phyloP scores from a whole-genome alignment of 2,329 filamentous ascomycete species.

The Aspergillus quadricinctus region DNA sequence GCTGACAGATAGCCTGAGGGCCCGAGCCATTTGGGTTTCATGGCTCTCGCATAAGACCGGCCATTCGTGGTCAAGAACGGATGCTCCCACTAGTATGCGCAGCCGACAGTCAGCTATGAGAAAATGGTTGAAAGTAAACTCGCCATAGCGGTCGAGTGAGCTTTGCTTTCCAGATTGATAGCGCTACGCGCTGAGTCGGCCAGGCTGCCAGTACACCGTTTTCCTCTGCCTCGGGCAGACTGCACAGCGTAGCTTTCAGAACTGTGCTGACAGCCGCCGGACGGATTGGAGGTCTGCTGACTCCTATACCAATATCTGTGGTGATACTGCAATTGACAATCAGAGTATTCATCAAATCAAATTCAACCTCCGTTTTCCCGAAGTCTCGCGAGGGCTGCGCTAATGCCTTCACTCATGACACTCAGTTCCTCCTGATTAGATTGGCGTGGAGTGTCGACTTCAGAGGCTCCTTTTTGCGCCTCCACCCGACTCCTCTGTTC shows the following conservation, averaged over 20 bases:
- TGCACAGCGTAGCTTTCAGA: neutral
- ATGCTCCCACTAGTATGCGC: neutral
- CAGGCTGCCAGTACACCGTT: neutral
- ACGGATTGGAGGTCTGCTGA: neutral
- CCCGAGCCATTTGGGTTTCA: neutral
- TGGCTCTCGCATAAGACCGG: neutral
- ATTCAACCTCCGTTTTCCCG: conserved; percentile 35
- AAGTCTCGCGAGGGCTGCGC: conserved; percentile 55
- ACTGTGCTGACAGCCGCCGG: neutral
- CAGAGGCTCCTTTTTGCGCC: conserved; percentile 15
- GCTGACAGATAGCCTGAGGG: neutral
- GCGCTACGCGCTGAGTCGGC: neutral
- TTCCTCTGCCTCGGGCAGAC: neutral
- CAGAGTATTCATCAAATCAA: neutral
- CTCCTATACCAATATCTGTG: neutral
- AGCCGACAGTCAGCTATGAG: neutral
- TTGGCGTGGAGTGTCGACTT: conserved; percentile 6
- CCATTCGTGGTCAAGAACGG: neutral
- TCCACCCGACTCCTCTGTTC: conserved; percentile 18
- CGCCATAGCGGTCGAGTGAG: neutral
- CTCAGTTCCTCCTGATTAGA: conserved; percentile 40
- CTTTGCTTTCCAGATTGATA: neutral
- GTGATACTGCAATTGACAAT: neutral
- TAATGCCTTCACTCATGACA: conserved; percentile 56
- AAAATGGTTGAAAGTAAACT: neutral